Evolutionary conservation across 768 basidiomycete species (phyloP).

Genomic region (Boletus fagicola): DNA sequence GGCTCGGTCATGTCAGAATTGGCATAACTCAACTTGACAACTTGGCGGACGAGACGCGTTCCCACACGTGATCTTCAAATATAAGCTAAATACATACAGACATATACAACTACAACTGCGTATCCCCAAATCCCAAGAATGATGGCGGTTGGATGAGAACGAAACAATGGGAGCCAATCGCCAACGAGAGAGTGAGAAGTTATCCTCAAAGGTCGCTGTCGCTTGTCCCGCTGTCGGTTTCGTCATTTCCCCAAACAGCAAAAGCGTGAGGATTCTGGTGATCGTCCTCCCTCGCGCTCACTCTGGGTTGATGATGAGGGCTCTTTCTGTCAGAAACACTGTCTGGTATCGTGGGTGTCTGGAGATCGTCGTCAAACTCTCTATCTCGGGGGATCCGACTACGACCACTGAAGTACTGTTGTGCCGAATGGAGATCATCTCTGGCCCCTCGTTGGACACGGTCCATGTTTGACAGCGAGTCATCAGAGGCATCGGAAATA

Average conservation of each 20-base stretch:
- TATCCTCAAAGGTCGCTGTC: conserved; percentile 52
- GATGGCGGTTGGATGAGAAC: neutral
- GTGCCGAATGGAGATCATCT: conserved; percentile 48
- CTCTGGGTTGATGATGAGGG: conserved; percentile 12
- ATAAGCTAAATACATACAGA: neutral
- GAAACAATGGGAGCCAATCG: neutral
- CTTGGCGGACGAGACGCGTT: conserved; percentile 5
- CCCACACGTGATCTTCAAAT: conserved; percentile 15
- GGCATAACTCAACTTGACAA: conserved; percentile 10
- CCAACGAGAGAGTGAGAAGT: neutral
- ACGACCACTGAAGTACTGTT: conserved; percentile 41
- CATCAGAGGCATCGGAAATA: conserved; percentile 40
- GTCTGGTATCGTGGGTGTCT: conserved; percentile 60
- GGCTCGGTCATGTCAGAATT: conserved; percentile 11
- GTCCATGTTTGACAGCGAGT: conserved; percentile 35
- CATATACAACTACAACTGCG: neutral
- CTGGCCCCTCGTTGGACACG: conserved; percentile 46
- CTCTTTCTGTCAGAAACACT: conserved; percentile 14
- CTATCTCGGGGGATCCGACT: conserved; percentile 61
- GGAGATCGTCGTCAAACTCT: conserved; percentile 55
- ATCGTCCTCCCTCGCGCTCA: conserved; percentile 21
- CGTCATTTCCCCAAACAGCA: conserved; percentile 86
- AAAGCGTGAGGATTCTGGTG: conserved; percentile 54
- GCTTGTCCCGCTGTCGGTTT: conserved; percentile 82
- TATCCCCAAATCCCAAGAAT: neutral